Conservation (phyloP, 2,329 filamentous ascomycete genomes). For the Scolecobasidium constrictum region DNA sequence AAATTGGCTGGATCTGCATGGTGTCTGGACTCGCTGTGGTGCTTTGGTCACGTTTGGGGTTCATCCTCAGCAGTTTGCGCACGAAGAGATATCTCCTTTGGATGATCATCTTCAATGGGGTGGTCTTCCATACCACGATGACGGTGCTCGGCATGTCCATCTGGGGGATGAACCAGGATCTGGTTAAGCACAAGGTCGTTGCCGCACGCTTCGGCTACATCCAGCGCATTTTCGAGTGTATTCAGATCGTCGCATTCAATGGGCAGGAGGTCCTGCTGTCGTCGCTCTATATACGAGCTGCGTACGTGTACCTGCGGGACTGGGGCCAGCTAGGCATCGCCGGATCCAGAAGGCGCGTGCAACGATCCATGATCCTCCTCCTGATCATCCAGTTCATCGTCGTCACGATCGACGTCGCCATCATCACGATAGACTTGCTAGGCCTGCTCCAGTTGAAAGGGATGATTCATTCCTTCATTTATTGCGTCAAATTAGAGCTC, state of each 20-base stretch:
- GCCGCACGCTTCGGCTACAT: neutral
- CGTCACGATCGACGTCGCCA: constrained; percentile 4
- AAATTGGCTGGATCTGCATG: constrained; percentile 44
- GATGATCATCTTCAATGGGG: constrained; percentile 48
- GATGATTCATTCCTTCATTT: constrained; percentile 3
- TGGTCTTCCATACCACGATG: constrained; percentile 22
- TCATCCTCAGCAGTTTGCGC: constrained; percentile 41
- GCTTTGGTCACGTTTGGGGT: constrained; percentile 51
- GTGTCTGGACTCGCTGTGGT: constrained; percentile 52
- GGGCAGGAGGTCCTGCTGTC: constrained; percentile 2
- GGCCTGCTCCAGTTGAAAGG: neutral
- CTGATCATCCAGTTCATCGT: constrained; percentile 7
- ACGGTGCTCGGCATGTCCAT: constrained; percentile 3
- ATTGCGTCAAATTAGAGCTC: constrained; percentile 14
- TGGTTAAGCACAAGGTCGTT: neutral
- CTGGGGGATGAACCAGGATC: neutral
- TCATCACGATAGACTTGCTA: constrained; percentile 4
- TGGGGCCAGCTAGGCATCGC: too few relatives aligned
- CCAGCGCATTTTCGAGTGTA: constrained; percentile 5
- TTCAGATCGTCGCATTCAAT: constrained; percentile 2
- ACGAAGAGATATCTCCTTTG: constrained; percentile 39
- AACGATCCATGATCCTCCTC: constrained; percentile 3
- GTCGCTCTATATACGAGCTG: constrained; percentile 1
- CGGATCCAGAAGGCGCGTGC: neutral
- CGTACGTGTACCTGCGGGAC: constrained; percentile 1